Conservation (phyloP, 768 basidiomycete species). For the Suillus sp. region DNA sequence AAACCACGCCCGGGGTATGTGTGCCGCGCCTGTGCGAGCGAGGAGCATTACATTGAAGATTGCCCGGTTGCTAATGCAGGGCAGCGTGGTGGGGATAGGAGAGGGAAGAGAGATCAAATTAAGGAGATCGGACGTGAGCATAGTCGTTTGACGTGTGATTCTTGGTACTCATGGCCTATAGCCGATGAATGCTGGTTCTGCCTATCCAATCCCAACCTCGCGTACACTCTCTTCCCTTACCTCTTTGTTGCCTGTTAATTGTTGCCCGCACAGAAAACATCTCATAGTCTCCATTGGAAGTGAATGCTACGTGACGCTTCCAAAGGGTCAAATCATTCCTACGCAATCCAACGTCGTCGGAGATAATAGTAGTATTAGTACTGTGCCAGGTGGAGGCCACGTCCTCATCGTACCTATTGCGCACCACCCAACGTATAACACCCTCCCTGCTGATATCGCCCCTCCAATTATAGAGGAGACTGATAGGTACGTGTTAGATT, state of each 20-base stretch:
- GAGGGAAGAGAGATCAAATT: slow-evolving; percentile 49
- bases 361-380: slow-evolving; percentile 31
- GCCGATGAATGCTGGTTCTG: slow-evolving; percentile 99
- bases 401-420: slow-evolving; percentile 92
- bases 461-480: slow-evolving; percentile 80
- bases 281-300: slow-evolving; percentile 91
- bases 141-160: not conserved
- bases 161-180: slow-evolving; percentile 29
- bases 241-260: slow-evolving; percentile 2
- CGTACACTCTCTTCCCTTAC: slow-evolving; percentile 48
- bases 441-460: slow-evolving; percentile 79
- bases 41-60: slow-evolving; percentile 83
- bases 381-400: slow-evolving; percentile 94
- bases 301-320: slow-evolving; percentile 94
- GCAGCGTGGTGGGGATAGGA: slow-evolving; percentile 36
- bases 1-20: slow-evolving; percentile 87
- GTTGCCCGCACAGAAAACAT: slow-evolving; percentile 67
- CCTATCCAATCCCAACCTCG: slow-evolving; percentile 88
- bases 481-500: slow-evolving; percentile 51
- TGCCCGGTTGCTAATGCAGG: slow-evolving; percentile 65
- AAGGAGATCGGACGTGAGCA: slow-evolving; percentile 82
- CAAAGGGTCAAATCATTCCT: slow-evolving; percentile 92
- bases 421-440: slow-evolving; percentile 86
- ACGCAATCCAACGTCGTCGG: slow-evolving; percentile 60
- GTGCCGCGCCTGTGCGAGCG: slow-evolving; percentile 90